These are phyloP conservation scores for Hyaloscypha bicolor DNA, from an alignment of 495 filamentous ascomycete genomes.

Conservation along the genomic window DNA sequence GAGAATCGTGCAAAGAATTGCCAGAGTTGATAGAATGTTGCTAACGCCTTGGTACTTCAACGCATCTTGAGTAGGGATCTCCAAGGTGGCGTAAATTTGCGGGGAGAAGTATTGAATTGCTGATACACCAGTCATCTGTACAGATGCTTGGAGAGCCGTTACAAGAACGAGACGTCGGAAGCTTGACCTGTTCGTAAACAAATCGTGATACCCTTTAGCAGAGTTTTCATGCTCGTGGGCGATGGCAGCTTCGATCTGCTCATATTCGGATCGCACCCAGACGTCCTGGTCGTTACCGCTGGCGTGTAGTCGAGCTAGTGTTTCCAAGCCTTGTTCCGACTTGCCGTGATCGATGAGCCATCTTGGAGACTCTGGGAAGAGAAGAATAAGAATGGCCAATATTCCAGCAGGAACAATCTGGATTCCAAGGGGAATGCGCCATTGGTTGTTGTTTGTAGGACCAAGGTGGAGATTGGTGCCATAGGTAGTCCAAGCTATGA, in stretches of 20 bases:
- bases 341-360: constrained; percentile 56
- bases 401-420: constrained; percentile 50
- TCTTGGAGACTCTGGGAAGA: constrained; percentile 40
- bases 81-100: background rate
- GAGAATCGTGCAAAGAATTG: constrained; percentile 41
- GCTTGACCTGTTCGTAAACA: constrained; percentile 42
- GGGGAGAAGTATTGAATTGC: constrained; percentile 55
- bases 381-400: constrained; percentile 47
- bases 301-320: constrained; percentile 52
- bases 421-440: constrained; percentile 55
- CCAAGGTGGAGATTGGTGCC: constrained; percentile 32
- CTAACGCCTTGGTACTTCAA: constrained; percentile 46
- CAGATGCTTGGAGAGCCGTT: constrained; percentile 71
- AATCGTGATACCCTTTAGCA: constrained; percentile 11
- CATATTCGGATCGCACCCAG: constrained; percentile 33
- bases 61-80: constrained; percentile 30
- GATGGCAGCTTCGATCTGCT: constrained; percentile 35
- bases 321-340: constrained; percentile 50
- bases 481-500: constrained; percentile 30
- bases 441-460: constrained; percentile 37
- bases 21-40: constrained; percentile 42
- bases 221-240: constrained; percentile 23
- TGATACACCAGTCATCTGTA: constrained; percentile 59
- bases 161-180: constrained; percentile 40
- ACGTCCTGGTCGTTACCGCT: constrained; percentile 39